Conservation (phyloP, 2,329 filamentous ascomycete species). For the Paecilomyces fulvus region DNA sequence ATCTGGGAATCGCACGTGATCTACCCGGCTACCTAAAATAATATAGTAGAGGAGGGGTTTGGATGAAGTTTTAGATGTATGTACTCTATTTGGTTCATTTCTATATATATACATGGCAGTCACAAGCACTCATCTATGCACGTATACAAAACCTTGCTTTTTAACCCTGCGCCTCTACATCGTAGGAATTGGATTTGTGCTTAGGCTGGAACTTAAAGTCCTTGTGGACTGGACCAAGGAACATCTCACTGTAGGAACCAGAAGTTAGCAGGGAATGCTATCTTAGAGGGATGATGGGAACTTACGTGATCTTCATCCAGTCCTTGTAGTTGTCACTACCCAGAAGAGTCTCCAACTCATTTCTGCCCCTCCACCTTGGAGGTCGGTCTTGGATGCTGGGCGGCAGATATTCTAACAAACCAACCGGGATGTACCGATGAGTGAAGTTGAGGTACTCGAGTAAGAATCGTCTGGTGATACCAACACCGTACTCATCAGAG, state of each 20-base stretch:
- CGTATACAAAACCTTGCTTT: neutral
- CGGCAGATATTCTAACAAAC: conserved; percentile 78
- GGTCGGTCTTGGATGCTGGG: conserved; percentile 84
- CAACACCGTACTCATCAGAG: conserved; percentile 86
- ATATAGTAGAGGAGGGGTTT: neutral
- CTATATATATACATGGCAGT: neutral
- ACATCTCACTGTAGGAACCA: conserved; percentile 70
- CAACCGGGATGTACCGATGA: conserved; percentile 83
- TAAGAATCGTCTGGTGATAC: conserved; percentile 82
- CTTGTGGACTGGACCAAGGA: conserved; percentile 79
- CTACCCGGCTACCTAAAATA: neutral
- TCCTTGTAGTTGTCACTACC: conserved; percentile 87
- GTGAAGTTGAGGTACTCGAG: conserved; percentile 95
- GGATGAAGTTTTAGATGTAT: neutral
- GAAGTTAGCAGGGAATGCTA: conserved; percentile 3
- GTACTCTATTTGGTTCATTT: neutral
- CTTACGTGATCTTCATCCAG: conserved; percentile 97
- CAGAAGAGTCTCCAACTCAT: conserved; percentile 90
- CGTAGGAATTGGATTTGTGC: conserved; percentile 91
- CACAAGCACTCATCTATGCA: neutral
- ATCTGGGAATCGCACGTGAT: neutral
- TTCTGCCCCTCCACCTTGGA: conserved; percentile 70
- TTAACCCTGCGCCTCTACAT: conserved; percentile 66
- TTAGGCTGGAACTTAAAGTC: conserved; percentile 95
- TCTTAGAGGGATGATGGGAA: conserved; percentile 11